Base-by-base conservation (phyloP, 306 rosid species). In the Corylus americana region DNA sequence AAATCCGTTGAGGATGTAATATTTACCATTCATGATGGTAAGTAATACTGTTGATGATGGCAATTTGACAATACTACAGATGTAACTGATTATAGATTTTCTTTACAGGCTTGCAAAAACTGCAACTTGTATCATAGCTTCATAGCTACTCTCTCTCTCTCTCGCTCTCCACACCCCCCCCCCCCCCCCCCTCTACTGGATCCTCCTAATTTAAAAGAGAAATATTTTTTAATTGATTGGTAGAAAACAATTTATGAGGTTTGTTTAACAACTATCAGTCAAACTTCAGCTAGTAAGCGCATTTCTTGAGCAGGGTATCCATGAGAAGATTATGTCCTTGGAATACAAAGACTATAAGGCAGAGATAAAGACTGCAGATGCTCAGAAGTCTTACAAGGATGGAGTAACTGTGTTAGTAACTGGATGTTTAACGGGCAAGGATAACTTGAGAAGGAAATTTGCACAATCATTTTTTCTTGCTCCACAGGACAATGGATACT, bases 381-480 rank as follows among this genome's bases (percentile, higher is more conserved):
- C 97, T 76, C 97, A 92, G 77, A 86, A 82, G 51, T 92, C 97
- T 20, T 78, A 81, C 72, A 47, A 86, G 29, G 90, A 86, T 37
- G 94, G 93, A 58, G 94, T 92, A 55, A 92, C 87, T 39, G 94
- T 92, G 81, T 81, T 92, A 75, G 97, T 92, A 68, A 90, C 97
- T 53, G 97, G 97, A 76, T 90, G 91, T 72, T 83, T 92, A 83
- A 92, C 89, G 61, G 89, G 90, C 84, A 92, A 88, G 80, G 91
- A 92, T 86, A 87, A 83, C 79, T 53, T 90, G 87, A 83, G 81
- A 83, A 90, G 97, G 83, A 87, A 86, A 49, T 92, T 92, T 14
- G 88, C 85, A 0, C 97, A 92, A 76, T 90, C 93, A 3, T 92
- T 92, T 86, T 92, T 92, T 62, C 97, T 92, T 68, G 97, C 97